Base-by-base conservation (phyloP, 495 filamentous ascomycete species). In the Xylona heveae region DNA sequence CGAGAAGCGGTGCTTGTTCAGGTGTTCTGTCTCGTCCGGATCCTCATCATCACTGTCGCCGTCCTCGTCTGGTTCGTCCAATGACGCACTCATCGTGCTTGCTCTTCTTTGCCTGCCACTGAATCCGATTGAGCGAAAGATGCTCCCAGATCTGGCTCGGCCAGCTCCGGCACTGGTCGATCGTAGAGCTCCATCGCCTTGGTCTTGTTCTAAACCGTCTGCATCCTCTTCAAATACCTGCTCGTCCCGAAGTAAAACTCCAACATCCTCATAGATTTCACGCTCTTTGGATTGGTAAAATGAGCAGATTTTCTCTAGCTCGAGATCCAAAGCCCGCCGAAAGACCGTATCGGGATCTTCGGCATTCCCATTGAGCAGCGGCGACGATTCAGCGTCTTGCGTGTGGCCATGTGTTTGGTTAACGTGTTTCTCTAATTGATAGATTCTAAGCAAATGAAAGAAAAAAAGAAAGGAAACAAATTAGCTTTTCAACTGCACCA, bases 291-390 rank as follows among this genome's bases (percentile, higher is more conserved):
- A 53, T 35, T 67, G 65, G 52, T 80, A 95, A 53, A 95, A 97
- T 1, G 72, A 75, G 46, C 68, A 77, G 34, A 95, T 76, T 58
- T 93, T 95, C 50, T 94, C 82, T 33, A 97, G 54, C 48, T 95
- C 88, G 2, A 71, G 60, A 51, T 95, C 88, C 6, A 97, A 62
- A 19, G 81, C 74, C 34, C 71, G 68, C 30, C 58, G 59, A 43
- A 94, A 97, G 35, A 80, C 55, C 10, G 59, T 53, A 51, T 95
- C 83, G 19, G 81, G 69, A 41, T 92, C 72, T 21, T 56, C 51
- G 3, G 53, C 37, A 31, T 65, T 53, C 24, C 50, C 52, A 27
- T 64, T 65, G 32, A 97, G 71, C 15, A 94, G 63, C 2, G 88
- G 85, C 8, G 82, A 76, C 9, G 71, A 71, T 57, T 97, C 88